Evolutionary conservation across 495 filamentous ascomycete species (phyloP).

Genomic region (Penicillium crystallinum): DNA sequence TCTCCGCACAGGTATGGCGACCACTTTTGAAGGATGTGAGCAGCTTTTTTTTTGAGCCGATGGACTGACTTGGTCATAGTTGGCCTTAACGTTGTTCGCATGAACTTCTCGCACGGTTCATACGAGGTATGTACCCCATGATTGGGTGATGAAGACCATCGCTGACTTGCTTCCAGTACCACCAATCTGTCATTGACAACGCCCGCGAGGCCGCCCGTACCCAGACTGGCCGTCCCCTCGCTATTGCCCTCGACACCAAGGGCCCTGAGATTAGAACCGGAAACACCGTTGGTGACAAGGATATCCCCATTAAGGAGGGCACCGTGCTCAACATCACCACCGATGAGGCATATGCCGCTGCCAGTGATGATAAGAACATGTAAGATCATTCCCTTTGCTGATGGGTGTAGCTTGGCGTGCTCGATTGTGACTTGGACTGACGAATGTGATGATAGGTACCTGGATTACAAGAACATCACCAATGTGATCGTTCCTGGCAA

Average conservation of each 20-base stretch:
- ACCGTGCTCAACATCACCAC: slow-evolving; percentile 90
- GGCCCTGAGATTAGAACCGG: slow-evolving; percentile 97
- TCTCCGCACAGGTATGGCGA: slow-evolving; percentile 61
- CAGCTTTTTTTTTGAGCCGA: neutral
- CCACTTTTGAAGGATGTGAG: neutral
- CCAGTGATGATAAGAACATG: slow-evolving; percentile 88
- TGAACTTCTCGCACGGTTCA: slow-evolving; percentile 98
- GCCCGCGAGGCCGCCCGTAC: slow-evolving; percentile 73
- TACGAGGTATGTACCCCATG: slow-evolving; percentile 61
- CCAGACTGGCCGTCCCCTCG: slow-evolving; percentile 76
- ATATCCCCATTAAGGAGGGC: slow-evolving; percentile 81
- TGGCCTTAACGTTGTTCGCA: slow-evolving; percentile 95
- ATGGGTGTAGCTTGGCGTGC: neutral
- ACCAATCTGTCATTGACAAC: slow-evolving; percentile 95
- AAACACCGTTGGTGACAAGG: slow-evolving; percentile 77
- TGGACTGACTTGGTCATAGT: slow-evolving; percentile 37
- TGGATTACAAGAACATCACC: slow-evolving; percentile 99
- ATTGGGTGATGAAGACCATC: neutral
- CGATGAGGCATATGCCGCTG: slow-evolving; percentile 86
- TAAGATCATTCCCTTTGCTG: slow-evolving; percentile 41
- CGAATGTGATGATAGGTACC: slow-evolving; percentile 57
- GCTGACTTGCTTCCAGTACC: slow-evolving; percentile 51
- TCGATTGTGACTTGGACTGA: slow-evolving; percentile 9
- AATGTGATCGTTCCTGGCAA: slow-evolving; percentile 92
- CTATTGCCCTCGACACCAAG: slow-evolving; percentile 98